Evolutionary conservation across 352 stramenopile species (phyloP).

Genomic region (Thalassiosira hispida): DNA sequence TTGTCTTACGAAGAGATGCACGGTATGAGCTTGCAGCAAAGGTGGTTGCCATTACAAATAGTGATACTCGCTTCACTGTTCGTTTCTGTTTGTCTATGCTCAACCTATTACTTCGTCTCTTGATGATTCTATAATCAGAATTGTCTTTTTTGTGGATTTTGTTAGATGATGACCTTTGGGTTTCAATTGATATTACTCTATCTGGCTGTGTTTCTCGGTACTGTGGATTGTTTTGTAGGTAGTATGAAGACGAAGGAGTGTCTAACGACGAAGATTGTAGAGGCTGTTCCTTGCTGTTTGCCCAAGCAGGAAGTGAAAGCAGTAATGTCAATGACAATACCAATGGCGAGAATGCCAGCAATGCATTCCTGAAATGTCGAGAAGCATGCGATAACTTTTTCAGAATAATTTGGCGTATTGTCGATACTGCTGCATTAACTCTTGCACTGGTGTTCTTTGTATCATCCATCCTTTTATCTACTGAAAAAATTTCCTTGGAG

Average conservation of each 20-base stretch:
- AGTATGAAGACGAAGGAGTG: constrained; percentile 2
- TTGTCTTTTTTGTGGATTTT: not conserved
- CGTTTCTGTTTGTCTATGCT: not conserved
- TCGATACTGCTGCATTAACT: no score
- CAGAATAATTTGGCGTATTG: no score
- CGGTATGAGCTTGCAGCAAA: constrained; percentile 29
- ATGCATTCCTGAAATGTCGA: no score
- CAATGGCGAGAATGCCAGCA: no score
- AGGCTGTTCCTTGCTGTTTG: no score
- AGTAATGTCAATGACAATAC: no score
- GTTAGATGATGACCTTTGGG: not conserved
- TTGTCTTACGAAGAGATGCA: constrained; percentile 27
- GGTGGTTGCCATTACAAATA: constrained; percentile 19
- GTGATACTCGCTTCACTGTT: constrained; percentile 18
- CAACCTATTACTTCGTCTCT: not conserved
- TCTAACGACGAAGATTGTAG: not conserved
- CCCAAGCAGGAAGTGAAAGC: no score
- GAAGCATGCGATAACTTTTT: no score
- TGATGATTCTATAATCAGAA: not conserved
- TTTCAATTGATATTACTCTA: not conserved
- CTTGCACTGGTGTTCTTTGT: no score
- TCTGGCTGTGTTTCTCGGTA: not conserved
- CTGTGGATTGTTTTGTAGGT: constrained; percentile 7
- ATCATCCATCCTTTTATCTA: no score
- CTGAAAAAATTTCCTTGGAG: no score